These are phyloP conservation scores for Trifolium dubium DNA, from an alignment of 306 rosid species.

Conservation along the genomic window DNA sequence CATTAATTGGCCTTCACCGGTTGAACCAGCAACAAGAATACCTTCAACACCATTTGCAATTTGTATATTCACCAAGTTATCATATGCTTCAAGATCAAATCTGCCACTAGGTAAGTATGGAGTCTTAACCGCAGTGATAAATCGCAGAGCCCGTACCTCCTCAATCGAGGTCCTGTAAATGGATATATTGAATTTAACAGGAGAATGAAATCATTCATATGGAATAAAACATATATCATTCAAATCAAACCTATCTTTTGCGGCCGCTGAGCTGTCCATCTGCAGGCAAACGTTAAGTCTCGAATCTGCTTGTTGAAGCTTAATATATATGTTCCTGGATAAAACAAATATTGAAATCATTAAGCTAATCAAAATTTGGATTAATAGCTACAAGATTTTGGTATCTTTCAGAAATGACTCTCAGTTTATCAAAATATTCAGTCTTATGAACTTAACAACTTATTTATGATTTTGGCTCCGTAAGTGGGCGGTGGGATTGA, in stretches of 20 bases:
- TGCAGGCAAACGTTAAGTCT: constrained; percentile 58
- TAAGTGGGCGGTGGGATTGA: too few species aligned
- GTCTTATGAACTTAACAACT: too few species aligned
- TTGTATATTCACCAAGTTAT: constrained; percentile 70
- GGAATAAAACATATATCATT: neutral
- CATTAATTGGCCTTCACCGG: constrained; percentile 65
- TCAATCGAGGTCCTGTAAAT: constrained; percentile 43
- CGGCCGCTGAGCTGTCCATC: constrained; percentile 59
- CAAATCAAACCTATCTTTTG: constrained; percentile 61
- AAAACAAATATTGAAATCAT: constrained; percentile 21
- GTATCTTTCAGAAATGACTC: neutral
- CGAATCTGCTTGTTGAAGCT: constrained; percentile 59
- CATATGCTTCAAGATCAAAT: constrained; percentile 85
- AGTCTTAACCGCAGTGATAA: constrained; percentile 83
- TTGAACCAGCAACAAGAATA: constrained; percentile 82
- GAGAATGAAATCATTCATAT: neutral
- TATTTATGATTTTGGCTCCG: too few species aligned
- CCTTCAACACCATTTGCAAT: constrained; percentile 69
- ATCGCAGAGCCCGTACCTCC: constrained; percentile 62
- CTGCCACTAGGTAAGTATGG: constrained; percentile 84
- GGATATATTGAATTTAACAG: neutral
- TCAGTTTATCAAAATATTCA: too few species aligned
- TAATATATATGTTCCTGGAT: constrained; percentile 54
- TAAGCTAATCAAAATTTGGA: constrained; percentile 18
- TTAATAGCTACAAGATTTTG: neutral